A percentile compares a stretch with the other conserved stretches of the same genome.
Evolutionary conservation across 139 green algal species (phyloP).

Genomic region (Closterium sp.): DNA sequence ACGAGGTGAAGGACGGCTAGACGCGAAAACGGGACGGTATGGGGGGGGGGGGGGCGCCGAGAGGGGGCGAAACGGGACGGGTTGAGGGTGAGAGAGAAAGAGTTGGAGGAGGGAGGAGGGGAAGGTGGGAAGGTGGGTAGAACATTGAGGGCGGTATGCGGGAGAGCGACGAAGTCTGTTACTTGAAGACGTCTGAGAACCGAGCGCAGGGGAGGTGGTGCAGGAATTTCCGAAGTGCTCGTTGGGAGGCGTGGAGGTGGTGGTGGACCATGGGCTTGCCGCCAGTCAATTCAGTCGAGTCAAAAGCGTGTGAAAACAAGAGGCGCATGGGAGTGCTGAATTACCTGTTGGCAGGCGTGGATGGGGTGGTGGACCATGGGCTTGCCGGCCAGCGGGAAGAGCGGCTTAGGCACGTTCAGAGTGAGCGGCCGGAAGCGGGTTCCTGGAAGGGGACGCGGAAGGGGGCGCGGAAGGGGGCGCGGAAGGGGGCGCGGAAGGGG

Average conservation of each 20-base stretch:
- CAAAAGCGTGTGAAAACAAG: too few species aligned
- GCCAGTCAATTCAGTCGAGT: too few species aligned
- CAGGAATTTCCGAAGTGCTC: too few species aligned
- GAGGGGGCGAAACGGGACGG: too few species aligned
- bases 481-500: not conserved
- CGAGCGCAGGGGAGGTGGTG: too few species aligned
- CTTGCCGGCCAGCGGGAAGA: conserved; percentile 56
- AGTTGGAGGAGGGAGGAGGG: not conserved
- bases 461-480: not conserved
- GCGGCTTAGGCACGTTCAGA: conserved; percentile 53
- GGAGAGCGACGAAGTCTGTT: too few species aligned
- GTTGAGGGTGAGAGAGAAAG: not conserved
- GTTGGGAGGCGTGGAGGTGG: too few species aligned
- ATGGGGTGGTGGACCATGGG: conserved; percentile 57
- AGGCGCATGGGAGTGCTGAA: not conserved
- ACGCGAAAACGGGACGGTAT: too few species aligned
- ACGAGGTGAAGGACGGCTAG: not conserved
- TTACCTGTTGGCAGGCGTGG: conserved; percentile 52
- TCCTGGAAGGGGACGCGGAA: conserved; percentile 25
- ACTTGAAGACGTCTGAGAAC: too few species aligned
- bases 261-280: too few species aligned
- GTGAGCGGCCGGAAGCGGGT: conserved; percentile 59
- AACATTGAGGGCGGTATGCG: too few species aligned
- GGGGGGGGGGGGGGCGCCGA: too few species aligned
- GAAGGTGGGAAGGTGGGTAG: not conserved